A percentile compares a stretch with the other conserved stretches of the same genome.
These are phyloP conservation scores for Pleurozium schreberi DNA, from an alignment of 225 moss, liverwort and hornwort genomes.

Conservation along the genomic window DNA sequence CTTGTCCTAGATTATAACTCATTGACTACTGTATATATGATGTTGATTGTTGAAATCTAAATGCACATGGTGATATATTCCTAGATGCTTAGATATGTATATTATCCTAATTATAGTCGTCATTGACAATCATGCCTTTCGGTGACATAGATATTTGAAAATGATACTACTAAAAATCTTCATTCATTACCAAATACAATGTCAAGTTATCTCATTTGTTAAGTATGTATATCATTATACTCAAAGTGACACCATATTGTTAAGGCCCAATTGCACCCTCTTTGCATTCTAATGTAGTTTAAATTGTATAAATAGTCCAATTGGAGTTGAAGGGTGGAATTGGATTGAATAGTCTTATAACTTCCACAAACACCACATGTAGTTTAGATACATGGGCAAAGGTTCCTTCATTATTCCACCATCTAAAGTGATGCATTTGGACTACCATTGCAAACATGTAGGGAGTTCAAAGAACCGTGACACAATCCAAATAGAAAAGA, in stretches of 20 bases:
- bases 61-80: too few species aligned
- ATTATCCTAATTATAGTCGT: background rate
- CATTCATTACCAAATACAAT: background rate
- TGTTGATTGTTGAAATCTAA: background rate
- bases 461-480: fast-evolving
- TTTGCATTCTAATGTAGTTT: background rate
- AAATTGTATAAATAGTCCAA: background rate
- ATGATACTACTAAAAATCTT: background rate
- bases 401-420: background rate
- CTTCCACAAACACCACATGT: fast-evolving
- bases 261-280: background rate
- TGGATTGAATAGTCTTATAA: background rate
- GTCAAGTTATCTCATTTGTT: background rate
- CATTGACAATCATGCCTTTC: background rate
- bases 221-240: background rate
- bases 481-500: background rate
- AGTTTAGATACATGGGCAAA: background rate
- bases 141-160: background rate
- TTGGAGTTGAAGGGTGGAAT: background rate
- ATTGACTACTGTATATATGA: background rate
- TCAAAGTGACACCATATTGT: background rate
- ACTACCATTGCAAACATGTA: fast-evolving
- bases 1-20: background rate
- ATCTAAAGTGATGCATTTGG: background rate
- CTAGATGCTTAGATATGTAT: background rate